phyloP scores from a whole-genome alignment of 768 basidiomycete genomes.

The Xerocomellus amylosporus region DNA sequence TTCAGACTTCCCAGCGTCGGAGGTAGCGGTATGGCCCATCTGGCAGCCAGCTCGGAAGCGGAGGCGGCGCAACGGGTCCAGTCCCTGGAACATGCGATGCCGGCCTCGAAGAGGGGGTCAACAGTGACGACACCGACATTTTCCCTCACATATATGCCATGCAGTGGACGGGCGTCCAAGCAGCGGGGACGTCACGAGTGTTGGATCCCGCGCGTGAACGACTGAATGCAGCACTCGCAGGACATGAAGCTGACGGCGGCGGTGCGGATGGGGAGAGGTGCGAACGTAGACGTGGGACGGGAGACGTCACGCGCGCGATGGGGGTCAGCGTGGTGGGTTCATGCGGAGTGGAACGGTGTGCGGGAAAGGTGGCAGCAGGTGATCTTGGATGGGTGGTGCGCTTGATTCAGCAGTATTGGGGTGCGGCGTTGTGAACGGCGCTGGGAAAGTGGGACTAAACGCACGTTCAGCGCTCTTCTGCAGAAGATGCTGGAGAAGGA shows the following conservation, averaged over 20 bases:
- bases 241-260: slow-evolving; percentile 34
- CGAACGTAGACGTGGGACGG: slow-evolving; percentile 35
- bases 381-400: background rate
- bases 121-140: slow-evolving; percentile 20
- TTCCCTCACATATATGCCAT: slow-evolving; percentile 19
- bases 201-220: slow-evolving; percentile 29
- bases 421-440: background rate
- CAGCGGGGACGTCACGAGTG: slow-evolving; percentile 11
- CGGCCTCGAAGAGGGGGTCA: slow-evolving; percentile 32
- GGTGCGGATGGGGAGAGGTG: slow-evolving; percentile 23
- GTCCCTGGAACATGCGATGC: slow-evolving; percentile 33
- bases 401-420: slow-evolving; percentile 9
- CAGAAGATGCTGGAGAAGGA: too few species aligned
- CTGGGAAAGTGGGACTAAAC: background rate
- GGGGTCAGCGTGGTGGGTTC: slow-evolving; percentile 24
- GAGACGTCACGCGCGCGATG: slow-evolving; percentile 23
- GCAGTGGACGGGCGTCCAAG: slow-evolving; percentile 5
- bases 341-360: slow-evolving; percentile 21
- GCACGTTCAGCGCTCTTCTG: too few species aligned
- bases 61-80: slow-evolving; percentile 42
- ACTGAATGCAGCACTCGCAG: slow-evolving; percentile 17
- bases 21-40: slow-evolving; percentile 36
- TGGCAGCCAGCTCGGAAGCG: slow-evolving; percentile 62
- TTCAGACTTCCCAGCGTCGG: background rate
- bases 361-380: slow-evolving; percentile 20